Evolutionary conservation across 495 filamentous ascomycete species (phyloP).

Genomic region (Penicillium bovifimosum): DNA sequence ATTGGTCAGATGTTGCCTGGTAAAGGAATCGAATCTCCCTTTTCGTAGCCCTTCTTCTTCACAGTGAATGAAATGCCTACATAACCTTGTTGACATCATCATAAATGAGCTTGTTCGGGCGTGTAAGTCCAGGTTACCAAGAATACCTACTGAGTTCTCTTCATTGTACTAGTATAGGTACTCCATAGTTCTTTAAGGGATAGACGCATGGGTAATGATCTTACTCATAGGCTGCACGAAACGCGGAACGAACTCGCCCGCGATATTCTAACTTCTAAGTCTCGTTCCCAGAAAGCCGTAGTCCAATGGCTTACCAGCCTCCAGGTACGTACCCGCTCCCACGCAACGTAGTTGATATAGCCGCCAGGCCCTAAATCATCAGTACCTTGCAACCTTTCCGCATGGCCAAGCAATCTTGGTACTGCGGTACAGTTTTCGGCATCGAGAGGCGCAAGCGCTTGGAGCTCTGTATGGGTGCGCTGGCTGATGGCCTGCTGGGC

Average conservation of each 20-base stretch:
- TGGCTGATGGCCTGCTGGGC: not conserved
- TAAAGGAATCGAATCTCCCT: no score
- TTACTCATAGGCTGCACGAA: not conserved
- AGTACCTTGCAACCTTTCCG: not conserved
- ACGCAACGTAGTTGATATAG: conserved; percentile 2
- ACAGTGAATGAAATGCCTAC: not conserved
- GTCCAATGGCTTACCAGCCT: not conserved
- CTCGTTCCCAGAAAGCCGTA: not conserved
- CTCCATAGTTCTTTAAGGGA: not conserved
- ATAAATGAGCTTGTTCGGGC: not conserved
- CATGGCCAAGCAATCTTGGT: conserved; percentile 1
- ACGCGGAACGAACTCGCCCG: not conserved
- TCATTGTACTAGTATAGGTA: not conserved
- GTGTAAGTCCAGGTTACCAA: not conserved
- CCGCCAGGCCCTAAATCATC: not conserved
- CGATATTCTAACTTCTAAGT: conserved; percentile 1
- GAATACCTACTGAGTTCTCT: not conserved
- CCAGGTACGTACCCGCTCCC: not conserved
- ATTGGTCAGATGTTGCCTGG: no score
- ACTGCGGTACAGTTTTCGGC: not conserved
- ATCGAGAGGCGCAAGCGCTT: not conserved
- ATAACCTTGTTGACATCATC: not conserved
- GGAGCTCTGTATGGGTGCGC: not conserved
- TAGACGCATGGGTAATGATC: not conserved
- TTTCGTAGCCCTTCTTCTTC: no score